Evolutionary conservation across 192 early-diverging fungal species (phyloP), one percentile per base, ranked within the genome.

Genomic region (Spizellomyces sp.): DNA sequence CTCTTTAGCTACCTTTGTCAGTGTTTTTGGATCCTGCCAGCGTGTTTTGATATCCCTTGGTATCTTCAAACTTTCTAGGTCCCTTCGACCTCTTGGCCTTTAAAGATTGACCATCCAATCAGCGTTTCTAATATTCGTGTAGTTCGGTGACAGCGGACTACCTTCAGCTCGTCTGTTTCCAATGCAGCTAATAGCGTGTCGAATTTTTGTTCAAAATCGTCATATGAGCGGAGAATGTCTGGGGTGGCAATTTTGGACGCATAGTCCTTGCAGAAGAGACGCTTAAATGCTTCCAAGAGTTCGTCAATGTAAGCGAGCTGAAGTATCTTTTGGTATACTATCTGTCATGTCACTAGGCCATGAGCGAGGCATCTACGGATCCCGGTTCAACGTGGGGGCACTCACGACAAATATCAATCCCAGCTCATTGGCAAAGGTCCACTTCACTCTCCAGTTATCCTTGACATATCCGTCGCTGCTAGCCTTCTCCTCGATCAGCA

Each of bases 251-350:
- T 71, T 55, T 71, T 59, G 0, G 73, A 67, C 8, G 67, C 74
- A 70, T 87, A 95, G 9, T 81, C 81, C 0, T 82, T 78, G 19
- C 84, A 75, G 75, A 96, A 96, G 17, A 88, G 77, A 27, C 81
- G 76, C 66, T 90, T 90, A 9, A 88, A 83, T 15, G 81, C 84
- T 47, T 85, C 83, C 17, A 96, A 78, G 57, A 97, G 83, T 58
- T 94, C 92, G 58, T 93, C 92, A 55, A 95, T 84, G 69, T 95
- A 95, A 2, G 90, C 79, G 8, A 97, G 85, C 67, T 91, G 90
- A 7, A 95, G 87, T 1, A 92, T 89, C 79, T 94, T 95, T 66
- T 93, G 92, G 71, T 94, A 95, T 6, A 91, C 94, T 22, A 89
- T 90, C 89, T 91, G 67, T 9, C 50, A 54, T 4, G 17, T 54